Evolutionary conservation across 73 alveolate species (phyloP).

Genomic region (Uronychia setigera): DNA sequence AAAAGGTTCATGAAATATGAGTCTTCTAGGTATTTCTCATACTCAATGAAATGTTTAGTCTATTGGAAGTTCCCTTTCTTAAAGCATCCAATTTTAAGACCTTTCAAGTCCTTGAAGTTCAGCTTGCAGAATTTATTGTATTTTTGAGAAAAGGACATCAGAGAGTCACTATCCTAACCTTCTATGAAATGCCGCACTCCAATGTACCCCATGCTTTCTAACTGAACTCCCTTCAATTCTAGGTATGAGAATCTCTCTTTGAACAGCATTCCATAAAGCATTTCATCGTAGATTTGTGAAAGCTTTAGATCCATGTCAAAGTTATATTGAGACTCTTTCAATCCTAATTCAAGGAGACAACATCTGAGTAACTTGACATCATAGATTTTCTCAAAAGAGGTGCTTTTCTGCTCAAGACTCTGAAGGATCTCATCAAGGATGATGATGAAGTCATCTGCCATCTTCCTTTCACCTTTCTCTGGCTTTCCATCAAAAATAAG

Average conservation of each 20-base stretch:
- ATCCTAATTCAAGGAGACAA: slow-evolving; percentile 5
- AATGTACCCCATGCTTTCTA: slow-evolving; percentile 26
- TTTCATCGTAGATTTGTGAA: not conserved
- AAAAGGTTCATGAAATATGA: slow-evolving; percentile 20
- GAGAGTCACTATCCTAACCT: not conserved
- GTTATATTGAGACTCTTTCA: slow-evolving; percentile 22
- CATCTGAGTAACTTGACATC: not conserved
- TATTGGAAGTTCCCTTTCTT: slow-evolving; percentile 20
- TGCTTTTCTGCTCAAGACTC: not conserved
- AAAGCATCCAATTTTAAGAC: slow-evolving; percentile 8
- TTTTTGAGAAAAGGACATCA: slow-evolving; percentile 6
- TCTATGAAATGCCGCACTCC: slow-evolving; percentile 6
- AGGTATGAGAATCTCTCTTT: slow-evolving; percentile 1
- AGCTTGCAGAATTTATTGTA: slow-evolving; percentile 29
- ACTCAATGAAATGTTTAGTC: slow-evolving; percentile 24
- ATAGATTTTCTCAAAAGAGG: not conserved
- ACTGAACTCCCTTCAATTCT: slow-evolving; percentile 34
- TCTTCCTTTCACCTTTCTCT: slow-evolving; percentile 55
- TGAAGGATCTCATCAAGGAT: slow-evolving; percentile 17
- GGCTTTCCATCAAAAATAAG: slow-evolving; percentile 43
- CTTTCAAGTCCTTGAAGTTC: slow-evolving; percentile 24
- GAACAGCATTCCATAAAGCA: slow-evolving; percentile 5
- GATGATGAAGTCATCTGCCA: slow-evolving; percentile 29
- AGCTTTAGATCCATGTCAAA: slow-evolving; percentile 17
- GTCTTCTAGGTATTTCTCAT: slow-evolving; percentile 34